phyloP scores from a whole-genome alignment of 148 eudicot genomes.

The Tetragonia tetragonoides region DNA sequence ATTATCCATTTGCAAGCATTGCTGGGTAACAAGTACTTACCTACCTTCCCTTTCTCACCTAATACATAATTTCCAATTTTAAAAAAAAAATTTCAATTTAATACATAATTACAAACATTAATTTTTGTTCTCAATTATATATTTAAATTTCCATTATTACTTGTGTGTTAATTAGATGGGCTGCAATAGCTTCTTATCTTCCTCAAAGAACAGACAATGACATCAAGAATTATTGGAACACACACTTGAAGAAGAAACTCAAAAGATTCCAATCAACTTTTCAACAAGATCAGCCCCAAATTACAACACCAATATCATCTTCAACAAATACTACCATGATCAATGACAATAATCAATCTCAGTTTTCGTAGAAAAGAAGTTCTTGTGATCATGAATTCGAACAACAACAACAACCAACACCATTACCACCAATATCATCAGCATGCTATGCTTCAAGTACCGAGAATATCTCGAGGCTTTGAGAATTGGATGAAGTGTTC shows the following conservation, averaged over 20 bases:
- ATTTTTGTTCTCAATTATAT: no score
- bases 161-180: constrained; percentile 56
- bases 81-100: no score
- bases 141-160: not conserved
- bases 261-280: constrained; percentile 51
- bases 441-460: constrained; percentile 82
- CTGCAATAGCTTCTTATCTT: constrained; percentile 90
- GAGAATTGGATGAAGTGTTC: constrained; percentile 91
- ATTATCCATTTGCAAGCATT: constrained; percentile 73
- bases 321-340: not conserved
- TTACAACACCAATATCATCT: not conserved
- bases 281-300: constrained; percentile 19
- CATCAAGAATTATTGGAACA: constrained; percentile 92
- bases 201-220: constrained; percentile 95
- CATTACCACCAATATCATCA: constrained; percentile 9
- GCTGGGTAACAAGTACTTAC: constrained; percentile 64
- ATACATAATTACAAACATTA: no score
- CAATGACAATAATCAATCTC: not conserved
- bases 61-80: no score
- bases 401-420: constrained; percentile 12
- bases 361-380: not conserved
- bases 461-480: constrained; percentile 84
- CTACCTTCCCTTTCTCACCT: not conserved
- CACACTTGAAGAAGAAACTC: constrained; percentile 86
- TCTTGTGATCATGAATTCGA: not conserved